Evolutionary conservation across 2,329 filamentous ascomycete genomes (phyloP).

Genomic region (Dothiorella sarmentorum): DNA sequence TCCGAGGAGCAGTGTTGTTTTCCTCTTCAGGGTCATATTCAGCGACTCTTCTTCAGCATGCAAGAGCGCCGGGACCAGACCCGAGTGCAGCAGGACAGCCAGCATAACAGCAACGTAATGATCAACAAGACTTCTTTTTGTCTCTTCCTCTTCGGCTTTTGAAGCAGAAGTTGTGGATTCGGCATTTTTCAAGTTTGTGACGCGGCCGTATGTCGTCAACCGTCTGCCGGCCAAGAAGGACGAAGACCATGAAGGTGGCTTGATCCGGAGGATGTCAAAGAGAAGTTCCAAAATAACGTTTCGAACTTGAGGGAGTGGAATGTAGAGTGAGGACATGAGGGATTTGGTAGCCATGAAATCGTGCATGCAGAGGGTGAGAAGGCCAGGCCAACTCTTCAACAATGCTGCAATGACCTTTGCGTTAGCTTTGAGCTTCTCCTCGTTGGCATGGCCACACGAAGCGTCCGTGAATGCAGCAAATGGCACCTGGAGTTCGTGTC

Average conservation of each 20-base stretch:
- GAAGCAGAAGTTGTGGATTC: conserved; percentile 50
- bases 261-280: conserved; percentile 81
- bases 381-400: conserved; percentile 87
- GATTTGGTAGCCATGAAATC: conserved; percentile 81
- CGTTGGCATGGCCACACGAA: conserved; percentile 48
- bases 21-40: conserved; percentile 71
- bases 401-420: conserved; percentile 89
- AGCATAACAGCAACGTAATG: conserved; percentile 90
- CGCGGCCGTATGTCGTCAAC: conserved; percentile 93
- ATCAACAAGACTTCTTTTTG: conserved; percentile 73
- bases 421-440: conserved; percentile 74
- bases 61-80: conserved; percentile 54
- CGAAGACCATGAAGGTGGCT: conserved; percentile 89
- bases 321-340: conserved; percentile 64
- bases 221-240: conserved; percentile 90
- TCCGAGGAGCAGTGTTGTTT: conserved; percentile 84
- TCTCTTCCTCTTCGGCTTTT: conserved; percentile 63
- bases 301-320: conserved; percentile 53
- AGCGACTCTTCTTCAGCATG: conserved; percentile 66
- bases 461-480: conserved; percentile 94
- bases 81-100: conserved; percentile 78
- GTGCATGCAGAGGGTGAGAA: conserved; percentile 85
- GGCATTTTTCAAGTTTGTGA: conserved; percentile 73
- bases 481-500: conserved; percentile 78
- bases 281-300: conserved; percentile 86